Base-by-base conservation (phyloP, 2,329 filamentous ascomycete genomes). In the Fusarium guadeloupense region DNA sequence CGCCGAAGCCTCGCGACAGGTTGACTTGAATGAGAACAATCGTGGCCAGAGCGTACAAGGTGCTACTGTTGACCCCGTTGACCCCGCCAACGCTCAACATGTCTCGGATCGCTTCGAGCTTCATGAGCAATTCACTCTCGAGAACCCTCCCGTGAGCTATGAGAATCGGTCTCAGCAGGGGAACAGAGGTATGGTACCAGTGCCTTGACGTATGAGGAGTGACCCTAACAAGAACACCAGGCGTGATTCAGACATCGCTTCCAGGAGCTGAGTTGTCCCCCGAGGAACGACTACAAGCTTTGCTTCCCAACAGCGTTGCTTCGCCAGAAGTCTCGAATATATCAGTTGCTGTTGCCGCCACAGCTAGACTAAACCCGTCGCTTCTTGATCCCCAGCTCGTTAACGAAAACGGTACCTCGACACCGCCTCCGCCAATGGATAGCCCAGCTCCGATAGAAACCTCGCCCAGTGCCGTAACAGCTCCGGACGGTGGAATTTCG, bases 1-100 rank as follows among this genome's bases (percentile, higher is more conserved):
- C 19, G 93, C 93, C 26, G 93, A 97, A 76, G 93, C 93, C 1
- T 96, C 93, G 43, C 85, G 92, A 44, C 91, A 91, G 73, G 85
- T 95, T 54, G 90, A 90, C 66, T 80, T 87, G 14, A 84, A 81
- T 56, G 83, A 87, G 68, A 87, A 86, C 70, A 83, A 81, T 46
- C 83, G 85, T 66, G 80, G 80, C 52, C 76, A 83, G 57, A 80
- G 69, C 21, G 66, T 59, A 25, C 67, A 69, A 20, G 63, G 78
- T 40, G 61, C 42, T 17, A n/a, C 71, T 69, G 17, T 77, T 58
- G 71, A 68, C 54, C 69, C 67, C 57, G 53, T 64, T 44, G 60
- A 70, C 56, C 57, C 68, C 51, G 37, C 52, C 57, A 70, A 67
- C 20, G 48, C 43, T 39, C 59, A 70, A 20, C 62, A 69, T 55